A percentile compares a stretch with the other conserved stretches of the same genome.
Conservation (phyloP, 495 filamentous ascomycete genomes). For the Aspergillus ellipticus region DNA sequence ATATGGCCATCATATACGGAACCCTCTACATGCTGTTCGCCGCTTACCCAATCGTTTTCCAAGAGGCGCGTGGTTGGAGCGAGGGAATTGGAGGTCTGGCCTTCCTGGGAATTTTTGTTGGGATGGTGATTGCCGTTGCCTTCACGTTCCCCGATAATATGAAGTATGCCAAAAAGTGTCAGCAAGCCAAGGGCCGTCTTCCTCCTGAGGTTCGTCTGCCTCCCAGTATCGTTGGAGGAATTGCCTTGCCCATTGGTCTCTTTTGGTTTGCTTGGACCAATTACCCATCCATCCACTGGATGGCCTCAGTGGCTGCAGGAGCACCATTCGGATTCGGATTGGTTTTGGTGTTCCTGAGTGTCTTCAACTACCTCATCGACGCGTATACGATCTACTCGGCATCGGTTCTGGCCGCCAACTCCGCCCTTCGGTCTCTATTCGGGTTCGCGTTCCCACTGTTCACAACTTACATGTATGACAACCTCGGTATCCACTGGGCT, state of each 20-base stretch:
- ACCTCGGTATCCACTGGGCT: conserved; percentile 3
- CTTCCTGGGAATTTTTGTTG: neutral
- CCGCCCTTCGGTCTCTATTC: conserved; percentile 1
- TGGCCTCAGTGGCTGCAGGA: neutral
- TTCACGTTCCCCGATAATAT: neutral
- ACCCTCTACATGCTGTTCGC: conserved; percentile 3
- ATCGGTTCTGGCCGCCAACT: neutral
- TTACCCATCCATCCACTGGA: conserved; percentile 1
- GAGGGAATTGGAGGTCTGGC: neutral
- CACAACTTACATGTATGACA: neutral
- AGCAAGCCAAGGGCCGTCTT: neutral
- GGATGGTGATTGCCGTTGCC: neutral
- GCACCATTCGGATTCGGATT: neutral
- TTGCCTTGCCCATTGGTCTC: neutral
- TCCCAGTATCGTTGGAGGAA: neutral
- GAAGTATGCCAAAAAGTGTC: neutral
- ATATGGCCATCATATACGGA: conserved; percentile 4
- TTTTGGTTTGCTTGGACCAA: conserved; percentile 3
- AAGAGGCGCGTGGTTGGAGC: neutral
- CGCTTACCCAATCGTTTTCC: conserved; percentile 1
- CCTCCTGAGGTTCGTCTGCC: neutral
- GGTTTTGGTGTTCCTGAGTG: neutral
- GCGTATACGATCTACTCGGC: conserved; percentile 1
- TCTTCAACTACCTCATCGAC: conserved; percentile 3
- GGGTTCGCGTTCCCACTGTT: conserved; percentile 1